A percentile compares a stretch with the other conserved stretches of the same genome.
Conservation (phyloP, 345 rosid genomes). For the Clarkia xantiana region DNA sequence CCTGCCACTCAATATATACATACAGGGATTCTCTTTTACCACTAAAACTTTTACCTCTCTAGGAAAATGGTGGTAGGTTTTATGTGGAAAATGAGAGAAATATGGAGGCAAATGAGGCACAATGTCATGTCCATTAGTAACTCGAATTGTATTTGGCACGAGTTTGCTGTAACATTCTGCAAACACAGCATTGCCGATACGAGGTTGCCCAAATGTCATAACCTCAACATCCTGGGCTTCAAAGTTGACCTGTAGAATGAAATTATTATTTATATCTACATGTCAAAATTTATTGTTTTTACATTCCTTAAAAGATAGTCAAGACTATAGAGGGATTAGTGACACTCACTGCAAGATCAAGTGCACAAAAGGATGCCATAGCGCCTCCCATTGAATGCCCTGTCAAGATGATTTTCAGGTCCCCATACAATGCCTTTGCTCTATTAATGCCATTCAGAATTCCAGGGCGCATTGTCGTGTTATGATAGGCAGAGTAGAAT, state of each 20-base stretch:
- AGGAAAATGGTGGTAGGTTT: slow-evolving; percentile 97
- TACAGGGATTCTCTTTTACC: no score
- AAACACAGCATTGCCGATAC: slow-evolving; percentile 83
- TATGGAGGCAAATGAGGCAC: slow-evolving; percentile 97
- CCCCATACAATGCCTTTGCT: slow-evolving; percentile 52
- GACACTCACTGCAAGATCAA: slow-evolving; percentile 59
- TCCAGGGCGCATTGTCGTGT: slow-evolving; percentile 79
- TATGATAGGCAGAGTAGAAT: slow-evolving; percentile 81
- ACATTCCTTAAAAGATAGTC: no score
- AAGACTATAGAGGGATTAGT: no score
- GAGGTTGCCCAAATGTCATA: slow-evolving; percentile 94
- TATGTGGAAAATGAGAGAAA: slow-evolving; percentile 50
- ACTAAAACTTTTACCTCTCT: slow-evolving; percentile 47
- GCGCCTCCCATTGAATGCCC: slow-evolving; percentile 99
- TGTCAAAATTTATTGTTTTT: no score
- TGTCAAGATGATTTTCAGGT: slow-evolving; percentile 55
- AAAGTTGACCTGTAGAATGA: slow-evolving; percentile 43
- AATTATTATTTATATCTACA: not conserved
- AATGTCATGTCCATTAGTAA: slow-evolving; percentile 66
- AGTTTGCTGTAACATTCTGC: slow-evolving; percentile 51
- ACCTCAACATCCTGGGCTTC: slow-evolving; percentile 48
- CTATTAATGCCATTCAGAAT: slow-evolving; percentile 48
- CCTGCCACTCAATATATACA: no score
- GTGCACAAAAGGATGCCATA: slow-evolving; percentile 86
- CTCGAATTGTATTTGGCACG: slow-evolving; percentile 66